Base-by-base conservation (phyloP, 2,329 filamentous ascomycete species). In the Nothophoma quercina region DNA sequence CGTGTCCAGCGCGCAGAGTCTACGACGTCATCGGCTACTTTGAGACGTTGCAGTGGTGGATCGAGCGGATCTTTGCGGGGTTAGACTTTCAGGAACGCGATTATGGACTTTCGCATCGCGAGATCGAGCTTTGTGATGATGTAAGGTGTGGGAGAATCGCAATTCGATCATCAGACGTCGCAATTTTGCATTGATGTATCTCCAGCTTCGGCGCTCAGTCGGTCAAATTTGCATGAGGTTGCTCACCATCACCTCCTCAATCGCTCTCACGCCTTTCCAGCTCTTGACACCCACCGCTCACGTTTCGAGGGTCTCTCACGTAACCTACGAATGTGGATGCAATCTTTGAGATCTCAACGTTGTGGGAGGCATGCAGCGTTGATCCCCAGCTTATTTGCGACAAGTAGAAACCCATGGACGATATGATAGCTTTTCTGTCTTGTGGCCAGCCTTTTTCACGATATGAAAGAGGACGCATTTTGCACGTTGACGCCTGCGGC, bases 1-100 rank as follows among this genome's bases (percentile, higher is more conserved):
- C 50, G 43, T 38, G 50, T 47, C 13, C 36, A 34, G 33, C n/a
- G 33, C n/a, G 26, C 36, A 32, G 21, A 48, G 43, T 53, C 50
- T 48, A 53, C 21, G 50, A 53, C 50, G 50, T 53, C 50, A 53
- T 53, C 21, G 39, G 36, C n/a, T 32, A 13, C 9, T 16, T 42
- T 19, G 30, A 30, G 49, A 52, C 35, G 19, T 30, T 16, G 29
- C 36, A 53, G 30, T 47, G 34, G 48, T 44, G 33, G 50, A 47
- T 52, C 30, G 18, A 46, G 30, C 42, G 19, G 32, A 35, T 36
- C 23, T 19, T 38, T 21, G 47, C 39, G 50, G 43, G 50, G 32
- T 43, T 22, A 26, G 30, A 22, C 42, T 39, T 25, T 33, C 38
- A 16, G 26, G 25, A 23, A 41, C 15, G 42, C 49, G 41, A 32